Base-by-base conservation (phyloP, 2,329 filamentous ascomycete genomes). In the Phyllosticta citriasiana region DNA sequence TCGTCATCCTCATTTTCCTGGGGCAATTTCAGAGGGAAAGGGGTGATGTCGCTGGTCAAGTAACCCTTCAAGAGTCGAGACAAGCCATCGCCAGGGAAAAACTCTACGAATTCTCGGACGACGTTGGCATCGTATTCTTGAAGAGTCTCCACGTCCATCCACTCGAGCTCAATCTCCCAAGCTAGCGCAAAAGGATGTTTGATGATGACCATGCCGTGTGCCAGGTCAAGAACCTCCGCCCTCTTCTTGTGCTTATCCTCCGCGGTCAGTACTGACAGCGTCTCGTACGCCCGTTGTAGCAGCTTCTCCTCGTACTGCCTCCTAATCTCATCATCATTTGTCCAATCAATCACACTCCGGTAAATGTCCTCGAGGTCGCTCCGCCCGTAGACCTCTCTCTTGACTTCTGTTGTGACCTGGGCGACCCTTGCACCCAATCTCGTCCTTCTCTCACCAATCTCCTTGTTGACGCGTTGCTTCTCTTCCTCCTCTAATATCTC, bases 141-240 rank as follows among this genome's bases (percentile, higher is more conserved):
- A 47, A 73, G 54, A 60, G 73, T 69, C 64, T 74, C 85, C 52
- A 85, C 78, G 72, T 97, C 92, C 66, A 88, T 84, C 89, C 93
- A 97, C 70, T 97, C 90, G 62, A 99, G 80, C 30, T 88, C 83
- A 63, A 97, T 87, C 67, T 91, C 88, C 95, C 95, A 99, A 0
- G 94, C 94, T 16, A 95, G 80, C 65, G 87, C 84, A 74, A 88
- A 96, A 0, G 91, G 89, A 67, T 97, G 91, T 67, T 93, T 92
- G 71, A 99, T 94, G 63, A 96, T 89, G 63, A 99, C 93, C 89
- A 99, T 96, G 64, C 93, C 94, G 64, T 87, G 85, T 0, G 93
- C 91, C 58, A 94, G 78, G 63, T 88, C 87, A 68, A 88, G 76
- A 0, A 96, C 87, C 65, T 88, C 86, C 40, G 84, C 78, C 26